These are phyloP conservation scores for Tetracentron sinense DNA, from an alignment of 164 flowering plant species.

Conservation along the genomic window DNA sequence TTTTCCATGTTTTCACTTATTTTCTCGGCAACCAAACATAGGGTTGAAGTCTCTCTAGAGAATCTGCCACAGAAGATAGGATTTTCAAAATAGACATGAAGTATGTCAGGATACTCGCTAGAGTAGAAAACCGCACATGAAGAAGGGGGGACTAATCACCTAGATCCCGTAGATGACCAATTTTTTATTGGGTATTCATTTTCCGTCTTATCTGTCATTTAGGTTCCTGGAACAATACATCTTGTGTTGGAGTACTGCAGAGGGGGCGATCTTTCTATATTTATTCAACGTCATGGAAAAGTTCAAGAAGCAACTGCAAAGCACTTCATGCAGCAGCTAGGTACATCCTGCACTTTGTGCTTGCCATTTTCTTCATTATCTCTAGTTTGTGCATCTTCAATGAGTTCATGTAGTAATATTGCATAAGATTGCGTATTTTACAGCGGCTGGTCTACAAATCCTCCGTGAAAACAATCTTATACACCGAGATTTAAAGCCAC, in stretches of 20 bases:
- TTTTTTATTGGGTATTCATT: background rate
- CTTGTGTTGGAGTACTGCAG: conserved; percentile 88
- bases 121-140: no score
- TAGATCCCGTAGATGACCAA: no score
- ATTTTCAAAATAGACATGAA: no score
- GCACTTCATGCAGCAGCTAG: conserved; percentile 91
- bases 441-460: conserved; percentile 16
- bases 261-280: conserved; percentile 94
- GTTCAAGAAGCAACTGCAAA: conserved; percentile 83
- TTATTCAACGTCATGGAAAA: conserved; percentile 68
- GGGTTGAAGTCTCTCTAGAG: no score
- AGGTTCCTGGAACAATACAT: conserved; percentile 85
- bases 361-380: background rate
- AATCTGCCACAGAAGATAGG: no score
- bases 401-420: conserved; percentile 8
- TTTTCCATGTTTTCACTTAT: no score
- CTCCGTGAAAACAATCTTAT: conserved; percentile 16
- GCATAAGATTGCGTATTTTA: conserved; percentile 5
- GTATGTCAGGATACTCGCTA: no score
- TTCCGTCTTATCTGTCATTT: conserved; percentile 5
- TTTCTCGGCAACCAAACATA: no score
- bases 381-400: background rate
- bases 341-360: conserved; percentile 28
- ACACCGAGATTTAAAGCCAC: conserved; percentile 18
- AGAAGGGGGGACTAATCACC: no score